Evolutionary conservation across 2,329 filamentous ascomycete species (phyloP), one percentile per base, ranked within the genome.

Genomic region (Oidium heveae): DNA sequence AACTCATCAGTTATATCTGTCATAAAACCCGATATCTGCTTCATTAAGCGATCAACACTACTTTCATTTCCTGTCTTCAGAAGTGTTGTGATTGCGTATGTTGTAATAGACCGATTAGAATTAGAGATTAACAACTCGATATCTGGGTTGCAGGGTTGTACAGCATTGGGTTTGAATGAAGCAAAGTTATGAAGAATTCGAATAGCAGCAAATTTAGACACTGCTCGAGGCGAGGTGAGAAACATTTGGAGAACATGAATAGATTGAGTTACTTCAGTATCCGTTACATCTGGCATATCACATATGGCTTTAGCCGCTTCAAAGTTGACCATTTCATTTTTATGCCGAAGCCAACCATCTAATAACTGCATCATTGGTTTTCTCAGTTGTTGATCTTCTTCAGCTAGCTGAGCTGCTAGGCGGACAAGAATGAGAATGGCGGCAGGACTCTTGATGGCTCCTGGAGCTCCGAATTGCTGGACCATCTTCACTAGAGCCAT

Each of bases 401-500:
- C 87, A 34, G 89, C 89, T 58, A 98, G 74, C 72, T 94, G 91
- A 44, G 89, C 86, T 36, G 91, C 91, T 59, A 98, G 71, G 61
- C 91, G 79, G 55, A 98, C 91, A 32, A 98, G 75, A 77, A 98
- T 82, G 53, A 98, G 79, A 56, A 88, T 82, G 36, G 88, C 91
- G 57, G 89, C 86, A 20, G 91, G 87, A 68, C 85, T 95, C 79
- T 95, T 96, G 58, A 96, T 82, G 12, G 86, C 86, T 56, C 91
- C 91, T 16, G 87, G 79, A 54, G 82, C 82, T 54, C 87, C 87
- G 66, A 95, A 96, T 68, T 98, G 91, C 71, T 98, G 91, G n/a
- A 98, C 89, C 91, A 98, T 96, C 76, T 98, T 98, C 57, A 96
- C 89, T 62, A 98, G 71, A 22, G 91, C 88, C 91, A 98, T 98